These are phyloP conservation scores for Lodderomyces beijingensis DNA, from an alignment of 1,139 yeast species.

Conservation along the genomic window DNA sequence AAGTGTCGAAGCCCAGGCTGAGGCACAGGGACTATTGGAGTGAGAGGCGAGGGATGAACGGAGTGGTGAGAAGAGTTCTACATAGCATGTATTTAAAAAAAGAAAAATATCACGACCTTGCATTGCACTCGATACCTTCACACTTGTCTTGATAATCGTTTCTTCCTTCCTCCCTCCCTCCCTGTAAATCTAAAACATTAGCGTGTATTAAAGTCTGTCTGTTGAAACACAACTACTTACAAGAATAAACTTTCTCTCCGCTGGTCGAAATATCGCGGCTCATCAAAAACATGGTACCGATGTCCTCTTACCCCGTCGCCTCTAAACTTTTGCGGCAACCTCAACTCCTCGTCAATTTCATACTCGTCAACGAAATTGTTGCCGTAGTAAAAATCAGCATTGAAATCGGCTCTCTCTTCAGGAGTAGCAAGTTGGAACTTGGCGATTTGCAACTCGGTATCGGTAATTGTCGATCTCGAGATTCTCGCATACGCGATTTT, in stretches of 20 bases:
- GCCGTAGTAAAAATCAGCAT: conserved; percentile 27
- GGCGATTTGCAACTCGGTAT: conserved; percentile 93
- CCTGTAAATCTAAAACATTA: too few species aligned
- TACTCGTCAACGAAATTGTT: conserved; percentile 47
- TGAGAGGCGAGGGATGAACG: too few species aligned
- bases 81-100: too few species aligned
- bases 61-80: too few species aligned
- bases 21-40: conserved; percentile 11
- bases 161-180: too few species aligned
- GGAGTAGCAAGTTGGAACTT: conserved; percentile 67
- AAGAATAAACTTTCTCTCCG: conserved; percentile 5
- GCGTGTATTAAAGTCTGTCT: too few species aligned
- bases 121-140: too few species aligned
- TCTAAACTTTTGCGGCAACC: conserved; percentile 77
- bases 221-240: too few species aligned
- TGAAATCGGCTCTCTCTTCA: conserved; percentile 33
- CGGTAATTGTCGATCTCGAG: conserved; percentile 90
- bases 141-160: too few species aligned
- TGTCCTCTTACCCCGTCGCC: conserved; percentile 98
- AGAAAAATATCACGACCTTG: too few species aligned
- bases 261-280: conserved; percentile 65
- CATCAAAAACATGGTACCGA: conserved; percentile 88
- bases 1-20: conserved; percentile 5
- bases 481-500: conserved; percentile 94
- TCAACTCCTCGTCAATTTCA: conserved; percentile 55